Evolutionary conservation across 129 eudicot species (phyloP), one percentile per base, ranked within the genome.

Genomic region (Flaveria trinervia): DNA sequence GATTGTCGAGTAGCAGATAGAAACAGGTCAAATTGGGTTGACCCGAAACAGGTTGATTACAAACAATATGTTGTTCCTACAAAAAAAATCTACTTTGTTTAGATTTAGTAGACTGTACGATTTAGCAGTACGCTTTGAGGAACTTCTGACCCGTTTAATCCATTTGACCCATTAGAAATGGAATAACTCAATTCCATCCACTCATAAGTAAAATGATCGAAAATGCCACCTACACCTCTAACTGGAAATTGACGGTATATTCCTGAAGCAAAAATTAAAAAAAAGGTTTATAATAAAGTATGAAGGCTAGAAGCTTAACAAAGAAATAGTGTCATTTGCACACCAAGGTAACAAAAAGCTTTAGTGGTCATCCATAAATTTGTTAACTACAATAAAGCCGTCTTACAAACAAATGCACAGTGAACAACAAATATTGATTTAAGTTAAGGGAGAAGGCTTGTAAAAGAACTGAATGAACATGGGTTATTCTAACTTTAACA

Each of bases 181-280:
- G 13, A 65, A 30, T 65, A 65, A 65, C 46, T 7, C 41, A 61
- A 61, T 30, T 30, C 20, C 46, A 65, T 22, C 46, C 23, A 15
- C 22, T 65, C 70, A 33, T 30, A 64, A 13, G 46, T 65, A 65
- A 30, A 65, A 1, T 30, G 22, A 39, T 23, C 39, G 10, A 60
- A 25, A 60, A 12, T 26, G 41, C 41, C 65, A 12, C 30, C 30
- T 28, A n/a, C 65, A 12, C 30, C 30, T 28, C 30, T 28, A 28
- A 28, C 4, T 28, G 30, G 30, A 28, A 28, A 28, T 79, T 91
- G 97, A 18, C 98, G 96, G 78, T 94, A 97, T 60, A 88, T 71
- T 18, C 97, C 97, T 89, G 93, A 14, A 55, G 74, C 50, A 83
- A 68, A 74, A 23, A 7, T 1, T 9, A 25, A 3, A 12, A 10